Evolutionary conservation across 225 moss, liverwort and hornwort genomes (phyloP), one percentile per base, ranked within the genome.

Genomic region (Polytrichum commune): DNA sequence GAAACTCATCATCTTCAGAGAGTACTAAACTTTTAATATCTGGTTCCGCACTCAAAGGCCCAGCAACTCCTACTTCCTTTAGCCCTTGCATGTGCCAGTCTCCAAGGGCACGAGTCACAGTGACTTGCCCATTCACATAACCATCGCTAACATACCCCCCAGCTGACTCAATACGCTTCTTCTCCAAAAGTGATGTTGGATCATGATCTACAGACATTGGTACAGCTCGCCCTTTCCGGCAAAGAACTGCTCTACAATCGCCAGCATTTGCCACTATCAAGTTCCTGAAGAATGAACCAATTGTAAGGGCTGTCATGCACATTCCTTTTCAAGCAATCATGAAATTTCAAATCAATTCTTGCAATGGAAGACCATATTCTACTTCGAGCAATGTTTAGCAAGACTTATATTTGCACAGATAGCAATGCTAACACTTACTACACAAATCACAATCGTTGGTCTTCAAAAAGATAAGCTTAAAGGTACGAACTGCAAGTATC

Each of bases 181-280:
- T 92, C 57, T 97, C 96, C 84, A 81, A 65, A 7, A 66, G 72
- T 60, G 82, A 87, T 28, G 81, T 79, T 20, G 96, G 88, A 63
- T 91, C 89, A 69, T 97, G 96, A 69, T 97, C 96, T 76, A 81
- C 88, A 26, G 96, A 97, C 96, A 97, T 92, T 1, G 84, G 82
- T 60, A 92, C 90, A 18, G 96, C 94, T 24, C 73, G 75, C 19
- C 96, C 96, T 66, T 82, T 89, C 57, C 85, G 83, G 55, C 93
- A 94, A 63, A 97, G 76, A 2, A 97, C 96, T 58, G 96, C 96
- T 32, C 96, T 90, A 69, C 96, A 97, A 71, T 97, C 96, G 27
- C 96, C 96, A 2, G 96, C 96, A 76, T 97, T 97, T 16, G 96
- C 96, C 7, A 97, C 96, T 7, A 97, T 72, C 53, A 97, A 76